These are phyloP conservation scores for Arthromyces matolae DNA, from an alignment of 768 basidiomycete genomes.

Conservation along the genomic window DNA sequence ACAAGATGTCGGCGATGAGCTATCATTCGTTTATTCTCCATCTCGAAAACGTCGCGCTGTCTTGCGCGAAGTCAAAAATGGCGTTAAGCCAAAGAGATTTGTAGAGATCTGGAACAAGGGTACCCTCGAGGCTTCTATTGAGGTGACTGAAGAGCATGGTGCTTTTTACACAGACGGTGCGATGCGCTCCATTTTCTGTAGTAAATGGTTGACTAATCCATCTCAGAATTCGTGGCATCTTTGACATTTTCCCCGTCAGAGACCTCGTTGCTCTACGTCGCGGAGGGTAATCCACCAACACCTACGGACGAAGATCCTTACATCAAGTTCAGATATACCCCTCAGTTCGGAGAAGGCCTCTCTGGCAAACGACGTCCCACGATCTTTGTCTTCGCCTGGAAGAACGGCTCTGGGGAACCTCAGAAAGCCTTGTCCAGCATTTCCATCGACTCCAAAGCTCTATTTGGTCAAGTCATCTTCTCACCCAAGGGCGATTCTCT, in stretches of 20 bases:
- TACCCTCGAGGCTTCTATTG: constrained; percentile 40
- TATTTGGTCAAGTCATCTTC: constrained; percentile 59
- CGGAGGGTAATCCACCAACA: constrained; percentile 44
- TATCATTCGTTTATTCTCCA: constrained; percentile 41
- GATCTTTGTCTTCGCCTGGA: constrained; percentile 54
- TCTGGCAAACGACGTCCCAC: constrained; percentile 47
- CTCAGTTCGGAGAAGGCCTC: constrained; percentile 64
- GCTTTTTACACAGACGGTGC: constrained; percentile 63
- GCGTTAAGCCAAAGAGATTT: constrained; percentile 44
- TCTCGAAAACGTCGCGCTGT: constrained; percentile 39
- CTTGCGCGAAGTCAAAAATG: constrained; percentile 38
- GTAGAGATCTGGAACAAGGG: constrained; percentile 58
- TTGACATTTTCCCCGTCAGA: constrained; percentile 55
- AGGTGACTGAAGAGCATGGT: constrained; percentile 57
- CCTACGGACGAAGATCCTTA: constrained; percentile 29
- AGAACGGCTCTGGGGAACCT: constrained; percentile 12
- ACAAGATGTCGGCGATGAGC: constrained; percentile 36
- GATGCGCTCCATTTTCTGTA: neutral
- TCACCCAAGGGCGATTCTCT: constrained; percentile 36
- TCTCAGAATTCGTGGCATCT: constrained; percentile 47
- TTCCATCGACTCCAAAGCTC: constrained; percentile 20
- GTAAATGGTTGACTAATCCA: neutral
- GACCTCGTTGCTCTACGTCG: constrained; percentile 52
- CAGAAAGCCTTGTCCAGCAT: constrained; percentile 7
- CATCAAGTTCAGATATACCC: constrained; percentile 50